A percentile compares a stretch with the other conserved stretches of the same genome.
phyloP scores from a whole-genome alignment of 208 protist species.

The Leishmania lainsoni region DNA sequence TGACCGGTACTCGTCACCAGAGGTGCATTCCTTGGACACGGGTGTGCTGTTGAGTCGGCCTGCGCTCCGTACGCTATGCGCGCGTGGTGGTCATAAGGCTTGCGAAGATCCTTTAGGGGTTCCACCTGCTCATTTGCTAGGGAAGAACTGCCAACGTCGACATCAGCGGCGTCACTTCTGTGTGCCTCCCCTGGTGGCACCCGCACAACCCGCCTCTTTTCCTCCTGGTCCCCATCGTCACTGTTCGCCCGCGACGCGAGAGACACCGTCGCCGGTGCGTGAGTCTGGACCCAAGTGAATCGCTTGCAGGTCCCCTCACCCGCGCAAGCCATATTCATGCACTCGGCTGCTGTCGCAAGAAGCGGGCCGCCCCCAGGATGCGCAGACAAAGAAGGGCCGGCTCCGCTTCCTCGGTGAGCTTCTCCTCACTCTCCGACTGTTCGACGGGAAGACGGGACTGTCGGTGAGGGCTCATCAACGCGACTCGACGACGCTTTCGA shows the following conservation, averaged over 20 bases:
- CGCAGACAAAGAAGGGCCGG: neutral
- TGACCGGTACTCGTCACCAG: neutral
- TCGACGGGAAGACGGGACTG: neutral
- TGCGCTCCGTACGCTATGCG: neutral
- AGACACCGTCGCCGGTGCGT: neutral
- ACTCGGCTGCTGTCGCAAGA: neutral
- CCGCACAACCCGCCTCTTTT: neutral
- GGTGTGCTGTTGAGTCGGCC: neutral
- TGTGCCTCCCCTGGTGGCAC: neutral
- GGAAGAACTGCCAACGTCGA: neutral
- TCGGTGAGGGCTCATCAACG: neutral
- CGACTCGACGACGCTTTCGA: slow-evolving; percentile 14
- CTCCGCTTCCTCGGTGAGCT: neutral
- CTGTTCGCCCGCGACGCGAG: neutral
- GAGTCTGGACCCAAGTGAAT: neutral
- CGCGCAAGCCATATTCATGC: neutral
- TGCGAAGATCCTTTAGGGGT: neutral
- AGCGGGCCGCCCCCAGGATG: neutral
- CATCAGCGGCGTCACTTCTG: neutral
- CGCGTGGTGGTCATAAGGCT: neutral
- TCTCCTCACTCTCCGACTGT: neutral
- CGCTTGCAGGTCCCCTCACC: neutral
- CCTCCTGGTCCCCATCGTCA: neutral
- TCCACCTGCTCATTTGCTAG: neutral
- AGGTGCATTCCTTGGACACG: neutral